Percentiles rank a stretch among this genome's conserved stretches.
Conservation (phyloP, 176 grass and related monocot species). For the Aegilops umbellulata region DNA sequence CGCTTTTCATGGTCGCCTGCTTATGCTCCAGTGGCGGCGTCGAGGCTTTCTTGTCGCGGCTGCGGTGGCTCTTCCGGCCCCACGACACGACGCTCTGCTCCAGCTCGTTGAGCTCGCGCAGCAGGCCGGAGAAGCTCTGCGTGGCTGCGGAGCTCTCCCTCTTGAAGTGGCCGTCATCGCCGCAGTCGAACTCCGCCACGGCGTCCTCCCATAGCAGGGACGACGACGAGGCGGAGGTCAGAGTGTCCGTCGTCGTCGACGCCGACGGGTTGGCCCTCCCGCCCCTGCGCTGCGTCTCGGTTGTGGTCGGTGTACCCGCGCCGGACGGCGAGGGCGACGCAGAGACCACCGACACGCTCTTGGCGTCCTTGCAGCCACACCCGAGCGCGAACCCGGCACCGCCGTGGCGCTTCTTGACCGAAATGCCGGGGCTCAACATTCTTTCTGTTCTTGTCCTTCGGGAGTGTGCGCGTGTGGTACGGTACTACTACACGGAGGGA, state of each 20-base stretch:
- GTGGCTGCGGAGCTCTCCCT: slow-evolving; percentile 3
- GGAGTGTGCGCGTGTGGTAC: background rate
- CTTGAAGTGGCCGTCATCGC: background rate
- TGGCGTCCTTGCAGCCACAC: slow-evolving; percentile 67
- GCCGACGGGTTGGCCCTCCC: slow-evolving; percentile 18
- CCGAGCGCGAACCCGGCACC: slow-evolving; percentile 30
- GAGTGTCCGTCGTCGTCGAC: slow-evolving; percentile 36
- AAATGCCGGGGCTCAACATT: slow-evolving; percentile 31
- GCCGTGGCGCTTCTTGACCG: slow-evolving; percentile 34
- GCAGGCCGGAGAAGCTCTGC: slow-evolving; percentile 61
- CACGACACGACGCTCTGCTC: slow-evolving; percentile 61
- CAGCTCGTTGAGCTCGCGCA: slow-evolving; percentile 68
- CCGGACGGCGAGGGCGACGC: background rate
- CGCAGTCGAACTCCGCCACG: slow-evolving; percentile 23
- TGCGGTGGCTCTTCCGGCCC: slow-evolving; percentile 23
- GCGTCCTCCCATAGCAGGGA: slow-evolving; percentile 47
- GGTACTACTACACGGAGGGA: background rate
- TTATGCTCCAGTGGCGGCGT: background rate
- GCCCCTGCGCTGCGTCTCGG: slow-evolving; percentile 20
- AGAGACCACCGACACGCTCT: slow-evolving; percentile 58
- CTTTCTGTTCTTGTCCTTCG: background rate
- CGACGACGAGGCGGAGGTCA: slow-evolving; percentile 38
- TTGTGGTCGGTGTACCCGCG: slow-evolving; percentile 18
- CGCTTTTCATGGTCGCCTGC: background rate
- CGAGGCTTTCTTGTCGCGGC: background rate